Percentiles rank a stretch among this genome's conserved stretches.
phyloP scores from a whole-genome alignment of 2,329 filamentous ascomycete species.

The Ophiostoma pallidulum region DNA sequence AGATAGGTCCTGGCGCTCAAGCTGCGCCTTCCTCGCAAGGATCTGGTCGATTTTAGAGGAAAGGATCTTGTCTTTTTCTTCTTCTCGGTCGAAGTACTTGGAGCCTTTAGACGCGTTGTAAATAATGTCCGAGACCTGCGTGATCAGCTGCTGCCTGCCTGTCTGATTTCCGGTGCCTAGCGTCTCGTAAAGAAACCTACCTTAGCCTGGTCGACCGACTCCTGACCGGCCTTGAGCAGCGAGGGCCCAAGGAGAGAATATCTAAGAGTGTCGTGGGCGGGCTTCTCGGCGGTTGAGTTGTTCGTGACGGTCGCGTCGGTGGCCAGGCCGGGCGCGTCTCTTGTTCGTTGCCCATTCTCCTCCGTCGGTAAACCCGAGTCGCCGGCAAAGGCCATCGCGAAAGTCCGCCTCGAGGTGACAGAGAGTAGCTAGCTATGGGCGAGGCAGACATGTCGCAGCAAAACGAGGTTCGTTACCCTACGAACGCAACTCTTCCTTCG shows the following conservation, averaged over 20 bases:
- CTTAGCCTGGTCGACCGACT: constrained; percentile 85
- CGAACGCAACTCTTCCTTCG: no score
- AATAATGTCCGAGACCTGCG: constrained; percentile 82
- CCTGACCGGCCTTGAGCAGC: constrained; percentile 86
- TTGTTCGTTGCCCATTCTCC: background rate
- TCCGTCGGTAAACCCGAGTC: background rate
- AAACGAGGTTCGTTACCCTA: no score
- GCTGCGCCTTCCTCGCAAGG: constrained; percentile 59
- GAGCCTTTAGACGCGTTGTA: constrained; percentile 95
- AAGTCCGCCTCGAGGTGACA: background rate
- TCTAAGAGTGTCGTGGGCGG: constrained; percentile 58
- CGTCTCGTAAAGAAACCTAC: constrained; percentile 29
- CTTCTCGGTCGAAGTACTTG: constrained; percentile 91
- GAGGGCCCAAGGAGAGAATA: constrained; percentile 86
- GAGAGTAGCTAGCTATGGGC: no score
- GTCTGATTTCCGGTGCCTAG: no score
- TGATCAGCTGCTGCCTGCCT: background rate
- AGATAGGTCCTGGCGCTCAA: constrained; percentile 68
- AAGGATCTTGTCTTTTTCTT: constrained; percentile 68
- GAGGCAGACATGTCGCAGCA: no score
- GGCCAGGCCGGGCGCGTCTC: background rate
- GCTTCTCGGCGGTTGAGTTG: no score
- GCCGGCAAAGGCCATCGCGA: background rate
- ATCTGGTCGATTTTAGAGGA: constrained; percentile 81
- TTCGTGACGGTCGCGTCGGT: no score